phyloP scores from a whole-genome alignment of 495 filamentous ascomycete species.

The Sabuloglossum arenarium region DNA sequence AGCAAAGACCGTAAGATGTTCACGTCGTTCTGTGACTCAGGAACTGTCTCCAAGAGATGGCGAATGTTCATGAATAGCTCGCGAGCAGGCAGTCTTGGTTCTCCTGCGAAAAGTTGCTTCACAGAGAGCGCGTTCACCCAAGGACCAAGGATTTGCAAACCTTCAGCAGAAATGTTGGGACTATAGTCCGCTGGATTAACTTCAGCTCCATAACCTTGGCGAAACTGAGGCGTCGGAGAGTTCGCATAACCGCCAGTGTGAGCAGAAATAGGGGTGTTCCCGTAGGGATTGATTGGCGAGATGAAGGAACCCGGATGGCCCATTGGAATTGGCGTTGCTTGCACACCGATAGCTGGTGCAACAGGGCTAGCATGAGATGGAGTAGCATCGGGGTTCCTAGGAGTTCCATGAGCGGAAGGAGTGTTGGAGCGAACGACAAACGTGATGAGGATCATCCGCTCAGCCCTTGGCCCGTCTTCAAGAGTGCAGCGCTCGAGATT shows the following conservation, averaged over 20 bases:
- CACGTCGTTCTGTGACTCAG: background rate
- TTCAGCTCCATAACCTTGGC: background rate
- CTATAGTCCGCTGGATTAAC: background rate
- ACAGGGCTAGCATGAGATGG: constrained; percentile 6
- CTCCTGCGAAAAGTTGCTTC: background rate
- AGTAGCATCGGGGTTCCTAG: constrained; percentile 18
- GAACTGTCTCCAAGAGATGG: background rate
- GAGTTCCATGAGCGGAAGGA: constrained; percentile 25
- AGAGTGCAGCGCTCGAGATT: constrained; percentile 54
- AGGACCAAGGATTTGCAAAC: background rate
- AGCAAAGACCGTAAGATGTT: background rate
- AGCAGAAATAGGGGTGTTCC: background rate
- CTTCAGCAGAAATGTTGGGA: too few relatives aligned
- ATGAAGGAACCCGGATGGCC: background rate
- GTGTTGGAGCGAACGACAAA: constrained; percentile 47
- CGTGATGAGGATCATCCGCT: constrained; percentile 53
- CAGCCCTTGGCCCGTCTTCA: constrained; percentile 34
- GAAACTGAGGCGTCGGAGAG: background rate
- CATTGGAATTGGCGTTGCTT: background rate
- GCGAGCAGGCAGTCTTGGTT: background rate
- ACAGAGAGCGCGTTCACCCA: background rate
- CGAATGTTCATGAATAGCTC: background rate
- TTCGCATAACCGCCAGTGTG: background rate
- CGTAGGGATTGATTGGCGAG: background rate
- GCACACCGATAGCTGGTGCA: constrained; percentile 9